Base-by-base conservation (phyloP, 805 yeast species). In the Lipomyces sp. region DNA sequence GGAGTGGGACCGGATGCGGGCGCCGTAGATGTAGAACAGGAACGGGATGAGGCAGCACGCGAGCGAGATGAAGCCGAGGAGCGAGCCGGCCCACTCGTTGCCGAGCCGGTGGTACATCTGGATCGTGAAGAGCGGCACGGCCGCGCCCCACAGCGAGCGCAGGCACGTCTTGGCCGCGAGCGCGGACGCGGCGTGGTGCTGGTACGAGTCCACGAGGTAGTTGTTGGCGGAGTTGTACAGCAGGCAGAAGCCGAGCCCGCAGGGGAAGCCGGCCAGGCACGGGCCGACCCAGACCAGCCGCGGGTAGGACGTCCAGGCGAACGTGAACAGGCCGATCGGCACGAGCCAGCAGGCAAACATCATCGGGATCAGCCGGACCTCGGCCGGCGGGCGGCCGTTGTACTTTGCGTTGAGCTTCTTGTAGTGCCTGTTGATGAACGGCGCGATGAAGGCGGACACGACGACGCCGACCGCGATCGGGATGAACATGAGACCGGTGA, bases 381-480 rank as follows among this genome's bases (percentile, higher is more conserved):
- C 85, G 2, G 84, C 80, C 44, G 81, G 74, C 6, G 72, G 72
- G 26, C 53, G 63, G 24, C 82, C 82, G 33, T 72, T 73, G 64
- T 76, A 79, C n/a, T 61, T 63, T 47, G 68, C 63, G 18, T 61
- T 55, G 5, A 64, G 28, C 11, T 48, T 45, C 4, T 61, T 0
- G 67, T 70, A 71, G 50, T 66, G 61, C 36, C 45, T 67, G 64
- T 62, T 65, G 39, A 63, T 61, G 38, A 61, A 60, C 2, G 71
- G 72, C 5, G 71, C 60, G 2, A 62, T 19, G 18, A 58, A 59
- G 1, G 65, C 54, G 67, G 65, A 91, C 31, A 84, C 79, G 31
- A 89, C 82, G 40, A 84, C 77, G 59, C 95, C 96, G 1, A 91
- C 82, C 0, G 81, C 84, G 31, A 88, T 67, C 6, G 85, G 80